Base-by-base conservation (phyloP, 2,329 filamentous ascomycete genomes). In the Neophaeococcomyces aloes region DNA sequence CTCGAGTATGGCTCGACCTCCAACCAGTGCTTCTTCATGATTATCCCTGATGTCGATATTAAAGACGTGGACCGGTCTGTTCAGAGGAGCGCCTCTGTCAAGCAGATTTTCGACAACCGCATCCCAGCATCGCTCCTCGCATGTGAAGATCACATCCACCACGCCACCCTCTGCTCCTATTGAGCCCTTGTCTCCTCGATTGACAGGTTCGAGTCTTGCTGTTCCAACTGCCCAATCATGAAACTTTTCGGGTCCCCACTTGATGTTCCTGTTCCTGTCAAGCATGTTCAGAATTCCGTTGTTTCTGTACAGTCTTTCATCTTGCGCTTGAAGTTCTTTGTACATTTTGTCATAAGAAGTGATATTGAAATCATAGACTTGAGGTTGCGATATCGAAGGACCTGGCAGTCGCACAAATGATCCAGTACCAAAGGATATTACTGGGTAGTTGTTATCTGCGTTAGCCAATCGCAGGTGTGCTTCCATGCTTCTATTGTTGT, bases 401-500 rank as follows among this genome's bases (percentile, higher is more conserved):
- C 91, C 91, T 0, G 91, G 91, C 0, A 98, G 73, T 19, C 91
- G 86, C 54, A 98, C 91, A 14, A 94, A 79, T 14, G 87, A 94
- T 44, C 91, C 91, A 0, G 91, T 98, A 49, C 91, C 91, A 62
- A 96, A 98, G 14, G 89, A 96, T 56, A 96, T 93, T 54, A 94
- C 89, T n/a, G 91, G 91, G 59, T 91, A 96, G 38, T 81, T 69
- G 37, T 88, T 91, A 42, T 82, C 67, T 38, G 86, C 85, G 48
- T 83, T 76, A 3, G 91, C 86, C 27, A 98, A 80, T 50, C 86
- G 85, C 21, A 95, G 78, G 64, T 98, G 91, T n/a, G 89, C 89
- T 73, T 96, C 91, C 91, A 98, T 96, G n/a, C 86, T 94, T 78
- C 91, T 80, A 60, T 98, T 98, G 64, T 98, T 87, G 58, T 98